Evolutionary conservation across 805 yeast species (phyloP).

Genomic region (Spencermartinsiella europaea): DNA sequence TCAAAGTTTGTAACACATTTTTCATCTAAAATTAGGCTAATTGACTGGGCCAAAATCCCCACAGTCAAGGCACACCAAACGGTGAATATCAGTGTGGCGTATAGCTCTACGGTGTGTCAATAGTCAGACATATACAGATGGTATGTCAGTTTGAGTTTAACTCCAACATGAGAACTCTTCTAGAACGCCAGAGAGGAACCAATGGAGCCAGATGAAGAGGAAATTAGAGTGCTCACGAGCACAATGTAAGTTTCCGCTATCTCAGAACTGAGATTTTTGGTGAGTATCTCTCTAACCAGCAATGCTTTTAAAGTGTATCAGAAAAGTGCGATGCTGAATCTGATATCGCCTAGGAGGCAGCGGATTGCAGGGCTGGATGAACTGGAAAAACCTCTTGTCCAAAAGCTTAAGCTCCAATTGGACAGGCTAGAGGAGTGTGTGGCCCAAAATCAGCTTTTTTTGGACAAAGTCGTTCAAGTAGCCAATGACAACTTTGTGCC

Average conservation of each 20-base stretch:
- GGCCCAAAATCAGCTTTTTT: conserved; percentile 19
- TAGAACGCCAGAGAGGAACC: too few species aligned
- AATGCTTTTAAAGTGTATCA: conserved; percentile 13
- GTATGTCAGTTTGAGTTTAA: too few species aligned
- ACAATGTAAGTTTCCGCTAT: conserved; percentile 10
- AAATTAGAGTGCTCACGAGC: conserved; percentile 10
- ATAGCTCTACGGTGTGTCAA: too few species aligned
- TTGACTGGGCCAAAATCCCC: too few species aligned
- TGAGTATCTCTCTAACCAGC: background rate
- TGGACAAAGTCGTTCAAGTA: conserved; percentile 19
- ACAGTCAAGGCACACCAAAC: too few species aligned
- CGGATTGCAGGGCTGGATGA: conserved; percentile 9
- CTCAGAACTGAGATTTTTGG: background rate
- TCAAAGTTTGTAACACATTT: too few species aligned
- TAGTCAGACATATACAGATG: too few species aligned
- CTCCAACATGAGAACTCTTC: too few species aligned
- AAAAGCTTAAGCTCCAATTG: conserved; percentile 10
- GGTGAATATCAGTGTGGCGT: too few species aligned
- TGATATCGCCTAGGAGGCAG: conserved; percentile 12
- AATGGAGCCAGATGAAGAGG: conserved; percentile 5
- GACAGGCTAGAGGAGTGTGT: conserved; percentile 16
- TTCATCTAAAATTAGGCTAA: too few species aligned
- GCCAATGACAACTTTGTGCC: conserved; percentile 19
- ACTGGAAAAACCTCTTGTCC: conserved; percentile 2
- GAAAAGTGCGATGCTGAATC: conserved; percentile 6